Conservation (phyloP, 495 filamentous ascomycete species). For the Alectoria sarmentosa region DNA sequence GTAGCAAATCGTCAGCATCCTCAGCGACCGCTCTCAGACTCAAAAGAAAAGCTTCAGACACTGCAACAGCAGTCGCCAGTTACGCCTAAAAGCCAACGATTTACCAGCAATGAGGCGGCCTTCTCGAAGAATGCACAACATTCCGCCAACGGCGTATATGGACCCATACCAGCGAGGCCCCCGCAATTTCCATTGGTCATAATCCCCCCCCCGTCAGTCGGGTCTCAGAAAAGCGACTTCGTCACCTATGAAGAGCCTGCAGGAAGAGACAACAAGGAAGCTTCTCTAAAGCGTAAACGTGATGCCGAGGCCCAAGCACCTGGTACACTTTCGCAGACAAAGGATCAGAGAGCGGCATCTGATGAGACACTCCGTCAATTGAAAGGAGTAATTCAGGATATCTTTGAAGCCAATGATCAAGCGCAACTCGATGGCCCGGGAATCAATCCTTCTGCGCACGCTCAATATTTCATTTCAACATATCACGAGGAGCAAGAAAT, state of each 20-base stretch:
- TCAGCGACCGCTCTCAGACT: not conserved
- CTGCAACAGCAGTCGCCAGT: conserved; percentile 11
- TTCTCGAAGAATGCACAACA: conserved; percentile 2
- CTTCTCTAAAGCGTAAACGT: conserved; percentile 23
- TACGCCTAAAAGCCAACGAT: conserved; percentile 6
- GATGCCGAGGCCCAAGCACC: conserved; percentile 30
- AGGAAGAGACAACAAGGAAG: not conserved
- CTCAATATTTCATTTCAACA: conserved; percentile 38
- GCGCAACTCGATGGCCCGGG: conserved; percentile 43
- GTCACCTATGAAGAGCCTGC: conserved; percentile 15
- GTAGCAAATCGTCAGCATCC: not conserved
- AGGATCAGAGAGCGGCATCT: conserved; percentile 72
- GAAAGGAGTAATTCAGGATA: conserved; percentile 57
- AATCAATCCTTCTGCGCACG: conserved; percentile 33
- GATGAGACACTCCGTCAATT: conserved; percentile 63
- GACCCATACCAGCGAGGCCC: not conserved
- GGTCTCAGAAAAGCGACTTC: conserved; percentile 18
- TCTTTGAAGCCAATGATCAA: conserved; percentile 74
- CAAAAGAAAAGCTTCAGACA: not conserved
- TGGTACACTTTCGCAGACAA: conserved; percentile 34
- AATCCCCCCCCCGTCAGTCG: conserved; percentile 18
- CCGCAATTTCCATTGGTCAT: conserved; percentile 19
- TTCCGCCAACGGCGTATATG: conserved; percentile 1
- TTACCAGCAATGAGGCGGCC: not conserved
- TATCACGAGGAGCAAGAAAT: conserved; percentile 45